phyloP scores from a whole-genome alignment of 2,329 filamentous ascomycete genomes.

The Fusarium sp. region DNA sequence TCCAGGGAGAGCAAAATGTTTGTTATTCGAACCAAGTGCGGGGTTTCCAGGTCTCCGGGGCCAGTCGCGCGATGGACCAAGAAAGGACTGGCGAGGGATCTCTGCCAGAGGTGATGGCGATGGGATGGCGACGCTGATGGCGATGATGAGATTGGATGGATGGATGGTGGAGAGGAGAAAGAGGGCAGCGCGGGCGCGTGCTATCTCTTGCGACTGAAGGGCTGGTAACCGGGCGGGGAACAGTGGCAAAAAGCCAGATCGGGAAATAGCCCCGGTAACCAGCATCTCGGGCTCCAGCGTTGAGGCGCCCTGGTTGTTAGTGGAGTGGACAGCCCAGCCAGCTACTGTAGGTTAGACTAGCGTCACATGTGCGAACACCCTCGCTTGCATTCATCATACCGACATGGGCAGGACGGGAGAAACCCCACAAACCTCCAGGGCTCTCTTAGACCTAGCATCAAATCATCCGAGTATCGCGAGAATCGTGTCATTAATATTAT shows the following conservation, averaged over 20 bases:
- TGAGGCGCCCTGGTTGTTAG: conserved; percentile 12
- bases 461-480: background rate
- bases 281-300: conserved; percentile 11
- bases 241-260: conserved; percentile 43
- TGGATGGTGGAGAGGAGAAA: conserved; percentile 40
- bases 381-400: conserved; percentile 24
- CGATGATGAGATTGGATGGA: conserved; percentile 31
- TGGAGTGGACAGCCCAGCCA: background rate
- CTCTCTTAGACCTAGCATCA: background rate
- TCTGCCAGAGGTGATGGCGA: conserved; percentile 21
- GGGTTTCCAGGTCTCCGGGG: conserved; percentile 37
- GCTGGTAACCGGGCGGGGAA: conserved; percentile 41
- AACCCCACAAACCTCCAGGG: conserved; percentile 6
- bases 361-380: conserved; percentile 36
- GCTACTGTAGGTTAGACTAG: conserved; percentile 8
- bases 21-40: conserved; percentile 15
- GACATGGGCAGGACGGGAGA: conserved; percentile 9
- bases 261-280: conserved; percentile 34
- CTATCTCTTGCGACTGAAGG: conserved; percentile 40
- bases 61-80: conserved; percentile 40
- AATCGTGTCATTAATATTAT: conserved; percentile 30
- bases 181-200: conserved; percentile 34
- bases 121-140: conserved; percentile 29
- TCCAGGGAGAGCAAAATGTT: conserved; percentile 30
- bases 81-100: conserved; percentile 27